Conservation (phyloP, 2,329 filamentous ascomycete genomes). For the Huntiella bhutanensis region DNA sequence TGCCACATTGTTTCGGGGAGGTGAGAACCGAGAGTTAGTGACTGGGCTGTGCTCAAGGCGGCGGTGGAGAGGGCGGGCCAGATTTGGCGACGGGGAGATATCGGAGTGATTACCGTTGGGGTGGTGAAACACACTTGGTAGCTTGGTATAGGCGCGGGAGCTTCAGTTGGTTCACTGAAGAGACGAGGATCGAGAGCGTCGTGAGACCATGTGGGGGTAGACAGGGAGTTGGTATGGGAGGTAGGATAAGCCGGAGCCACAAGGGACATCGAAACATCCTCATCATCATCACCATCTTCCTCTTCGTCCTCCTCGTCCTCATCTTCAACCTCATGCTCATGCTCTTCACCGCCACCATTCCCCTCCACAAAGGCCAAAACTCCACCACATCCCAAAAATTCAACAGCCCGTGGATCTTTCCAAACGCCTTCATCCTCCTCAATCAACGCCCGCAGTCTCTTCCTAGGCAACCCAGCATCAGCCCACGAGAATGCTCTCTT, state of each 20-base stretch:
- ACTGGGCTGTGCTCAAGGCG: background rate
- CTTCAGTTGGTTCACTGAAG: background rate
- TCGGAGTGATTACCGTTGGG: too few relatives aligned
- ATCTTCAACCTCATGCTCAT: background rate
- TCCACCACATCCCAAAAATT: conserved; percentile 4
- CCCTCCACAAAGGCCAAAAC: conserved; percentile 10
- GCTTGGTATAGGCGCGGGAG: background rate
- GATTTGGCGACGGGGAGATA: too few relatives aligned
- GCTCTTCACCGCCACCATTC: background rate
- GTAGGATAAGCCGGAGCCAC: too few relatives aligned
- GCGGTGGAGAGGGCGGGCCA: background rate
- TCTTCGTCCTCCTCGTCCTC: background rate
- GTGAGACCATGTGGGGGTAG: too few relatives aligned
- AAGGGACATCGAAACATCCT: background rate
- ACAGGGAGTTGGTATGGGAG: too few relatives aligned
- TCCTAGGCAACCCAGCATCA: conserved; percentile 8
- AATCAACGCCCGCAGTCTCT: conserved; percentile 7
- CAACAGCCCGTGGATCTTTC: conserved; percentile 9
- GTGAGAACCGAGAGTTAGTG: conserved; percentile 4
- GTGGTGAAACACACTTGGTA: too few relatives aligned
- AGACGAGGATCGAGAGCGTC: conserved; percentile 8
- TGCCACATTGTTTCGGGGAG: conserved; percentile 10
- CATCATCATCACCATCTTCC: background rate
- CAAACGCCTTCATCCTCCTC: conserved; percentile 9
- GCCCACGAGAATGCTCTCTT: conserved; percentile 9